These are phyloP conservation scores for Didymella pinodella DNA, from an alignment of 2,329 filamentous ascomycete species.

Conservation along the genomic window DNA sequence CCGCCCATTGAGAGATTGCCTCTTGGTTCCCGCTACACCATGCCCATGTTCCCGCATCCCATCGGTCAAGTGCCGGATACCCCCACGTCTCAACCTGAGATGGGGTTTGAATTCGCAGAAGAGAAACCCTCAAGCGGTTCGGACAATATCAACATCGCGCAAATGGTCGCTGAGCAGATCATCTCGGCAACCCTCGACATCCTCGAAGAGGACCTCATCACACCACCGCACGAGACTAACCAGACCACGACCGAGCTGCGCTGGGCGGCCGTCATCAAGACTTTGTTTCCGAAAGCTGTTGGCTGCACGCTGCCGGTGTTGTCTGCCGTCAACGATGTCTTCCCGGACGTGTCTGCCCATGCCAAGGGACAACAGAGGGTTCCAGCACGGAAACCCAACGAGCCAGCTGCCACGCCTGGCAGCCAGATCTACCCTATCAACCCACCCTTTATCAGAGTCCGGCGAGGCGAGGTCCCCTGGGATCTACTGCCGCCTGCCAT, in stretches of 20 bases:
- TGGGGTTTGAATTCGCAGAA: slow-evolving; percentile 34
- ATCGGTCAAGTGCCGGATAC: slow-evolving; percentile 42
- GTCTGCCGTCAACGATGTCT: slow-evolving; percentile 55
- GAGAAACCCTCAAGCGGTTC: slow-evolving; percentile 57
- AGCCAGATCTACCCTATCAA: slow-evolving; percentile 59
- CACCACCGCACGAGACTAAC: neutral
- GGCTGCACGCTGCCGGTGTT: slow-evolving; percentile 46
- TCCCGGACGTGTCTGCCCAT: slow-evolving; percentile 49
- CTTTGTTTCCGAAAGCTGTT: slow-evolving; percentile 41
- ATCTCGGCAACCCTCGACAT: slow-evolving; percentile 59
- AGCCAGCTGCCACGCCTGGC: slow-evolving; percentile 36
- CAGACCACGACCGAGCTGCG: slow-evolving; percentile 33
- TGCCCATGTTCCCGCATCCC: slow-evolving; percentile 40
- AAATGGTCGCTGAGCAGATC: slow-evolving; percentile 76
- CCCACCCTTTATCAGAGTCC: slow-evolving; percentile 75
- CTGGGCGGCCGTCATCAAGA: slow-evolving; percentile 36
- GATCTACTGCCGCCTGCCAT: slow-evolving; percentile 78
- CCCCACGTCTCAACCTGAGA: slow-evolving; percentile 46
- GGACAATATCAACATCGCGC: slow-evolving; percentile 71
- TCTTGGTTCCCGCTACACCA: slow-evolving; percentile 34
- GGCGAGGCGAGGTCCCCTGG: slow-evolving; percentile 71
- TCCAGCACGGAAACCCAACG: slow-evolving; percentile 43
- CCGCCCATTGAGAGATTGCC: slow-evolving; percentile 34
- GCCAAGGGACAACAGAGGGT: slow-evolving; percentile 48
- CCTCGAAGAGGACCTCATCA: slow-evolving; percentile 31